phyloP scores from a whole-genome alignment of 352 stramenopile species.

The Globisporangium perplexum region DNA sequence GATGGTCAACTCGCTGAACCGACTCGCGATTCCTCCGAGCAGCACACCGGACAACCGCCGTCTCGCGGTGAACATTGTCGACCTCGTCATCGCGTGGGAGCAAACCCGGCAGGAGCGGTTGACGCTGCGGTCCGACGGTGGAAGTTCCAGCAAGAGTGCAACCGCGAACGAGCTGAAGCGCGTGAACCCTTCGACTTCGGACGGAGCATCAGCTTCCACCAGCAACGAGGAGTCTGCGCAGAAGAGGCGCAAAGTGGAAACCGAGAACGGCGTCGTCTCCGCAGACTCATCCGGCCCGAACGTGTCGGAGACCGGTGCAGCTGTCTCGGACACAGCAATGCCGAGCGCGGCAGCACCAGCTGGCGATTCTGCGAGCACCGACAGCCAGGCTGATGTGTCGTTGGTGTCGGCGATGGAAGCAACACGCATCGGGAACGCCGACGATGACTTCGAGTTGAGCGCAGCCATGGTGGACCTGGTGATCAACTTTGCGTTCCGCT shows the following conservation, averaged over 20 bases:
- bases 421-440: slow-evolving; percentile 22
- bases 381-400: slow-evolving; percentile 5
- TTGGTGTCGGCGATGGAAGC: slow-evolving; percentile 9
- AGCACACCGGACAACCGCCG: slow-evolving; percentile 90
- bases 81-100: slow-evolving; percentile 96
- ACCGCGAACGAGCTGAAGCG: slow-evolving; percentile 16
- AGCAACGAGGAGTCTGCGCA: slow-evolving; percentile 6
- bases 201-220: not conserved
- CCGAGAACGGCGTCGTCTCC: slow-evolving; percentile 14
- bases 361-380: not conserved
- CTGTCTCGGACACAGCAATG: not conserved
- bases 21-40: slow-evolving; percentile 93
- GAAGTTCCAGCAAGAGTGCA: not conserved
- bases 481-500: slow-evolving; percentile 90
- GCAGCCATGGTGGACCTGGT: slow-evolving; percentile 87
- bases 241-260: slow-evolving; percentile 47
- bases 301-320: not conserved
- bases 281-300: not conserved
- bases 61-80: slow-evolving; percentile 92
- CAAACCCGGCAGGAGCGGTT: slow-evolving; percentile 76
- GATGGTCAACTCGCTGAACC: slow-evolving; percentile 95
- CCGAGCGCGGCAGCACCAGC: not conserved
- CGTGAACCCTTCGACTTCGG: not conserved
- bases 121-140: slow-evolving; percentile 9
- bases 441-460: slow-evolving; percentile 87